Percentiles rank a stretch among this genome's conserved stretches.
Evolutionary conservation across 345 rosid genomes (phyloP).

Genomic region (Aurinia saxatilis): DNA sequence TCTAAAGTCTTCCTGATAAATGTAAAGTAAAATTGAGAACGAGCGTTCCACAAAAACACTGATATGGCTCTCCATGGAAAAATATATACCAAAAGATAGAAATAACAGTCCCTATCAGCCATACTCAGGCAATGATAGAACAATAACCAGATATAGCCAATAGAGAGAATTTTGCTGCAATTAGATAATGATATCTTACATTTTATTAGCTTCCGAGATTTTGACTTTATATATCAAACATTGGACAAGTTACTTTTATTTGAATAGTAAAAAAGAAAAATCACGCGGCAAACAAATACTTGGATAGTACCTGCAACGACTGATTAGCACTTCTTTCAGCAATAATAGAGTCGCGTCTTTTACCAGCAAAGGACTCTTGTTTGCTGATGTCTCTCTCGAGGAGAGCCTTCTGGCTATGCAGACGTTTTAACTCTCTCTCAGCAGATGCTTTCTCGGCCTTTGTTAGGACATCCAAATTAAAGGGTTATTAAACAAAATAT

Average conservation of each 20-base stretch:
- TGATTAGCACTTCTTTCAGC: slow-evolving; percentile 43
- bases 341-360: slow-evolving; percentile 57
- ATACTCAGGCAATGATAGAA: slow-evolving; percentile 8
- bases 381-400: slow-evolving; percentile 81
- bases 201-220: neutral
- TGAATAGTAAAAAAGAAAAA: neutral
- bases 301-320: slow-evolving; percentile 27
- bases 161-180: neutral
- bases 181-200: neutral
- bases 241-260: neutral
- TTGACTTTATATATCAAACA: neutral
- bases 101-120: neutral
- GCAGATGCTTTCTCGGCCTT: slow-evolving; percentile 86
- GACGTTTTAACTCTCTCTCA: slow-evolving; percentile 67
- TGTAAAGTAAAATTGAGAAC: slow-evolving; percentile 7
- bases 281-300: neutral
- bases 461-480: neutral
- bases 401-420: slow-evolving; percentile 69
- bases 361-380: slow-evolving; percentile 74
- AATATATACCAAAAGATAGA: neutral
- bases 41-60: neutral
- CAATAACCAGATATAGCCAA: slow-evolving; percentile 1
- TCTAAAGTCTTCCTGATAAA: slow-evolving; percentile 63
- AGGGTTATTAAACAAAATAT: neutral
- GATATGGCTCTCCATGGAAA: neutral